Conservation (phyloP, 2,329 filamentous ascomycete species). For the Aspergillus felis region DNA sequence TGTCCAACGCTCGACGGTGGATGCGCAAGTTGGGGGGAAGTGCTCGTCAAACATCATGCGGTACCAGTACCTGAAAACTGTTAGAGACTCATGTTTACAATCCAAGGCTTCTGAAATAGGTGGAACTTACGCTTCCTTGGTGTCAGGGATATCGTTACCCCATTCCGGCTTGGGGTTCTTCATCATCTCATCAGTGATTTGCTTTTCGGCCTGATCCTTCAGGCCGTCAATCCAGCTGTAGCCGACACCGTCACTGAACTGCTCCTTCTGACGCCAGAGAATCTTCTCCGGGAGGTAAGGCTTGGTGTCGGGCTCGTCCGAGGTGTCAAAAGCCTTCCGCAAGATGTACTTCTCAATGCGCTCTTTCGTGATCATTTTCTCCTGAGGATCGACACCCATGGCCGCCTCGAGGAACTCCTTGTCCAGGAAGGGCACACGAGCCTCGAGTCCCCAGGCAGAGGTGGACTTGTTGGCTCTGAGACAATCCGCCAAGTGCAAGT, state of each 20-base stretch:
- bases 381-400: constrained; percentile 90
- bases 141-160: constrained; percentile 88
- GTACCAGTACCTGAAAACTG: constrained; percentile 76
- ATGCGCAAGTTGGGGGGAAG: constrained; percentile 87
- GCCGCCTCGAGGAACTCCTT: constrained; percentile 90
- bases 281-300: constrained; percentile 96
- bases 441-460: constrained; percentile 95
- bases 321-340: constrained; percentile 94
- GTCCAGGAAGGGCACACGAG: constrained; percentile 95
- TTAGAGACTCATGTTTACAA: constrained; percentile 11
- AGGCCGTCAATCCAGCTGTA: constrained; percentile 99
- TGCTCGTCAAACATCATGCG: constrained; percentile 98
- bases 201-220: constrained; percentile 86
- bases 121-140: constrained; percentile 79
- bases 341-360: constrained; percentile 97
- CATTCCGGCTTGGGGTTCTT: constrained; percentile 97
- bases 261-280: constrained; percentile 98
- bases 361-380: constrained; percentile 92
- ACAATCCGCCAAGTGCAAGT: constrained; percentile 94
- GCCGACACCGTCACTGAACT: constrained; percentile 97
- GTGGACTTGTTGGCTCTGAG: constrained; percentile 99
- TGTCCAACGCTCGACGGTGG: constrained; percentile 93
- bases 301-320: constrained; percentile 71
- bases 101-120: background rate
- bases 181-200: constrained; percentile 96